Evolutionary conservation across 352 stramenopile species (phyloP).

Genomic region (Globisporangium acanthophoron): DNA sequence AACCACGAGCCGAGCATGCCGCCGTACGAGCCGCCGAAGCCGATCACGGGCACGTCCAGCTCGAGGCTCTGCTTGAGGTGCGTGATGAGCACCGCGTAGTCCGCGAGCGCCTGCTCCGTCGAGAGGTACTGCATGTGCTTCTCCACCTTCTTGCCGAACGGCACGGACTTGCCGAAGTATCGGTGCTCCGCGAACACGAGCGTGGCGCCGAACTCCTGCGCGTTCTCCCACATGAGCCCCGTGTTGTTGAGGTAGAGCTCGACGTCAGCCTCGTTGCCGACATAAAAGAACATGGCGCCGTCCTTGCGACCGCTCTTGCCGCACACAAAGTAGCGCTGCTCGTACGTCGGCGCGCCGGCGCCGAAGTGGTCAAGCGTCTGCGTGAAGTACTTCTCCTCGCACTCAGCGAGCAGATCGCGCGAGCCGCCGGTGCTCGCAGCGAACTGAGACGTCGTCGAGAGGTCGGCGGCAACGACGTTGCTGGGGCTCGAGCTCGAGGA

Average conservation of each 20-base stretch:
- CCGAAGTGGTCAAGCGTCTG: constrained; percentile 80
- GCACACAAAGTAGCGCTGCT: constrained; percentile 90
- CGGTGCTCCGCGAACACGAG: constrained; percentile 97
- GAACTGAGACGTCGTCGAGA: constrained; percentile 10
- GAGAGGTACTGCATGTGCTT: constrained; percentile 76
- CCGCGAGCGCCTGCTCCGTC: constrained; percentile 84
- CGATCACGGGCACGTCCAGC: constrained; percentile 71
- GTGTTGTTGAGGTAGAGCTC: constrained; percentile 95
- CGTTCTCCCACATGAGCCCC: constrained; percentile 95
- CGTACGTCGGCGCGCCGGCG: constrained; percentile 48
- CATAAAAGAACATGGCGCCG: constrained; percentile 91
- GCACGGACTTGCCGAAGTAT: constrained; percentile 93
- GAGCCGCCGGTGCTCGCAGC: constrained; percentile 32
- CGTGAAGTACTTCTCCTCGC: constrained; percentile 65
- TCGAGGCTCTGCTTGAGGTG: constrained; percentile 44
- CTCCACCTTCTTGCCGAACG: constrained; percentile 50
- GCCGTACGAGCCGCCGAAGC: constrained; percentile 91
- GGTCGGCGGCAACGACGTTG: background rate
- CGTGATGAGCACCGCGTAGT: constrained; percentile 77
- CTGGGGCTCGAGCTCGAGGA: background rate
- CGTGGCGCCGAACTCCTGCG: constrained; percentile 82
- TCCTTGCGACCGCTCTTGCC: constrained; percentile 54
- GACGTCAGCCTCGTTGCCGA: constrained; percentile 94
- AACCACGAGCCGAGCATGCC: constrained; percentile 93
- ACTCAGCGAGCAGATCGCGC: constrained; percentile 46